Base-by-base conservation (phyloP, 495 filamentous ascomycete species). In the Rhizodiscina lignyota region DNA sequence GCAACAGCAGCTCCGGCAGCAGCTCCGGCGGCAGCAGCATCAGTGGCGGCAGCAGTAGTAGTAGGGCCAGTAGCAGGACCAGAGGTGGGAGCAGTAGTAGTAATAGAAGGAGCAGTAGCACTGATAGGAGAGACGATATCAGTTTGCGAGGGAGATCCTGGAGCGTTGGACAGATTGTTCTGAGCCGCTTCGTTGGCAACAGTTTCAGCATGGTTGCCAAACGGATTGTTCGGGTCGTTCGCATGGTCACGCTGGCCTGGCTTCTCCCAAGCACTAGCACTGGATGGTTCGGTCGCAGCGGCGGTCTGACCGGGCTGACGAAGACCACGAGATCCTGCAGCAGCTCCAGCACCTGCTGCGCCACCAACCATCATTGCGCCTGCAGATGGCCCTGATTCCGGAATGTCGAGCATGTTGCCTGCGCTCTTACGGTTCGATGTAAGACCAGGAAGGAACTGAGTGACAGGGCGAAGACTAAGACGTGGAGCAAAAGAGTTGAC, bases 401-500 rank as follows among this genome's bases (percentile, higher is more conserved):
- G 60, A 53, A 48, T 53, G 58, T 34, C 59, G 41, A 36, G 49
- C 51, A 37, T 67, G 46, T 35, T 54, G 42, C 31, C 45, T 18
- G 60, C 44, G 28, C 55, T 55, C 34, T 60, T 60, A 21, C 60
- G 65, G 21, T 67, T 35, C 58, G 51, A 48, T 57, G 49, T 49
- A 27, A 84, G 61, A 40, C 70, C 76, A 5, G 85, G 85, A 10
- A 78, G 65, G 53, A 96, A 91, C 47, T 92, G 75, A 36, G 84
- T 87, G 21, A 92, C 70, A 0, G 86, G 89, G 24, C 83, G 77
- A 33, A 94, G 66, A 45, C 84, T 91, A 29, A 96, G 65, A 36
- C 74, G 72, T 2, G 87, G 80, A 13, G 74, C 75, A 31, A 63
- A 66, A 10, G 67, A 56, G 40, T 56, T 50, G n/a, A 60, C 63